Percentiles rank a stretch among this genome's conserved stretches.
Evolutionary conservation across 441 rosid genomes (phyloP).

Genomic region (Populus hybrid): DNA sequence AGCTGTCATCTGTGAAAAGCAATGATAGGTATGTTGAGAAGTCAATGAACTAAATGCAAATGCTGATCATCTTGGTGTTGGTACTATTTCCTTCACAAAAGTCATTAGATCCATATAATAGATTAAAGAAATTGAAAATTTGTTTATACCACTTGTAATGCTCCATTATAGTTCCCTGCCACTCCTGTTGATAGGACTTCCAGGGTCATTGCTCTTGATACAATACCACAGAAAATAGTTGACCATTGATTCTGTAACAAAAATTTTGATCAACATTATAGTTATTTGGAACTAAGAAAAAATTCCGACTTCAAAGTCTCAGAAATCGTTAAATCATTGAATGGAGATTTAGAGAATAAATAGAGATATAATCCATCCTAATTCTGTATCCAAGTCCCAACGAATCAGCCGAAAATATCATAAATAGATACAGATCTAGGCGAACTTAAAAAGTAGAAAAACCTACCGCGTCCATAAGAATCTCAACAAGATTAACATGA

Average conservation of each 20-base stretch:
- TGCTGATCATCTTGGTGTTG: neutral
- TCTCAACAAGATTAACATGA: constrained; percentile 86
- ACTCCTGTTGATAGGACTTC: constrained; percentile 96
- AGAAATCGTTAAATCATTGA: neutral
- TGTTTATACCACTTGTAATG: constrained; percentile 85
- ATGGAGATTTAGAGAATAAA: neutral
- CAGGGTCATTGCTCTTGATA: constrained; percentile 79
- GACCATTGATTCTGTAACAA: constrained; percentile 74
- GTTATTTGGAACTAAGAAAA: neutral
- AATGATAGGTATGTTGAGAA: neutral
- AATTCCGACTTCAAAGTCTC: neutral
- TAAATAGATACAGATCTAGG: neutral
- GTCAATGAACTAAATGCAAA: neutral
- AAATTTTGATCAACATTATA: neutral
- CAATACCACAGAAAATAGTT: constrained; percentile 77
- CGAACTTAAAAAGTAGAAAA: neutral
- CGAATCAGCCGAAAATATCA: neutral
- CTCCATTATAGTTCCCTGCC: constrained; percentile 96
- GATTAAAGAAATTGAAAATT: neutral
- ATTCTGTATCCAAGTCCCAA: neutral
- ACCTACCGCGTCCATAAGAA: constrained; percentile 96
- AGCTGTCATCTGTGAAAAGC: constrained; percentile 64
- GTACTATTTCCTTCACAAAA: neutral
- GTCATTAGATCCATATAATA: neutral
- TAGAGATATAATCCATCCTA: neutral